A percentile compares a stretch with the other conserved stretches of the same genome.
Evolutionary conservation across 371 early-diverging fungal species (phyloP).

Genomic region (Zychaea mexicana): DNA sequence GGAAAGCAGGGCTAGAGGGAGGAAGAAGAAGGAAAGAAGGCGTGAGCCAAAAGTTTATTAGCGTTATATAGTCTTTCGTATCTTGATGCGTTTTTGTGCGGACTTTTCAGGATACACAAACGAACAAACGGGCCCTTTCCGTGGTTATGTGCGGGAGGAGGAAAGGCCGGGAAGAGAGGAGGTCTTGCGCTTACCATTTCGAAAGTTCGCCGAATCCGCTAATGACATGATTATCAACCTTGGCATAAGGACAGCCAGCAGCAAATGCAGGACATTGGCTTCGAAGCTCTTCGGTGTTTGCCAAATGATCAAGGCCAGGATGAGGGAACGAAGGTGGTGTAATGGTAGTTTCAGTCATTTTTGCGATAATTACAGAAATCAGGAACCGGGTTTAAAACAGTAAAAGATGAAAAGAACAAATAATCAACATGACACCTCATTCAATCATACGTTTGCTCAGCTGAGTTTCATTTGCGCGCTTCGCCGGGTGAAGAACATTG

Average conservation of each 20-base stretch:
- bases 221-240: slow-evolving; percentile 31
- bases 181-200: slow-evolving; percentile 55
- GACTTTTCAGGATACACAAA: not conserved
- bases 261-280: slow-evolving; percentile 52
- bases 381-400: too few species aligned
- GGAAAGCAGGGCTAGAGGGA: slow-evolving; percentile 43
- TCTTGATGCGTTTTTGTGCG: not conserved
- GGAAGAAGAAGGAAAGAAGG: not conserved
- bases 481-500: too few species aligned
- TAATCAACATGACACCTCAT: too few species aligned
- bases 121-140: not conserved
- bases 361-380: not conserved
- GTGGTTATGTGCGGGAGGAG: too few species aligned
- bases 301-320: slow-evolving; percentile 41
- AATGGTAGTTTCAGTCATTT: slow-evolving; percentile 2
- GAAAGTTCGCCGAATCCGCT: slow-evolving; percentile 39
- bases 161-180: too few species aligned
- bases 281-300: slow-evolving; percentile 39
- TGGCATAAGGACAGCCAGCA: slow-evolving; percentile 51
- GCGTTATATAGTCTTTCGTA: not conserved
- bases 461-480: too few species aligned
- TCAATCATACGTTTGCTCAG: too few species aligned
- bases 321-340: slow-evolving; percentile 29
- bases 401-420: too few species aligned
- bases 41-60: not conserved